A percentile compares a stretch with the other conserved stretches of the same genome.
phyloP scores from a whole-genome alignment of 2,329 filamentous ascomycete genomes.

The Xylariaceae sp. region DNA sequence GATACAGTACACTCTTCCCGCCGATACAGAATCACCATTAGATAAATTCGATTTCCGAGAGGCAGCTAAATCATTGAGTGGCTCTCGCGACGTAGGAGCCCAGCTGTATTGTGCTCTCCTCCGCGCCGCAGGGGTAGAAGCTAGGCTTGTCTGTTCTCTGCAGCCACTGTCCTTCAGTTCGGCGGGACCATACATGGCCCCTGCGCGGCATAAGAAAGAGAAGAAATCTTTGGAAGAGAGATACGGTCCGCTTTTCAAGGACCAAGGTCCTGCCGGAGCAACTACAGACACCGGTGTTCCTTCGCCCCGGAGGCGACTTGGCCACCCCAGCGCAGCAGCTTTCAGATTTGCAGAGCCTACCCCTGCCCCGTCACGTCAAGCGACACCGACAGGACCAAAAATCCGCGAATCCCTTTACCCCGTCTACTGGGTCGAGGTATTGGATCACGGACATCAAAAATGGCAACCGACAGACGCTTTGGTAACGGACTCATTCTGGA shows the following conservation, averaged over 20 bases:
- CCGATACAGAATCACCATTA: conserved; percentile 62
- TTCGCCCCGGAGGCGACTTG: conserved; percentile 46
- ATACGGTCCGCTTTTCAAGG: conserved; percentile 38
- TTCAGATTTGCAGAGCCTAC: conserved; percentile 47
- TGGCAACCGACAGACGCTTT: conserved; percentile 88
- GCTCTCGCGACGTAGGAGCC: conserved; percentile 84
- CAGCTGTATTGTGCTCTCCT: conserved; percentile 88
- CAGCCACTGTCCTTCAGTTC: conserved; percentile 72
- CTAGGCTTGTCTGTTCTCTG: conserved; percentile 83
- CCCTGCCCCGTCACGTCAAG: conserved; percentile 30
- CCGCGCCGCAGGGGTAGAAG: conserved; percentile 74
- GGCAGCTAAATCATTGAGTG: conserved; percentile 65
- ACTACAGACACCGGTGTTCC: conserved; percentile 27
- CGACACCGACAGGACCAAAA: conserved; percentile 35
- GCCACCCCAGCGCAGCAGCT: conserved; percentile 51
- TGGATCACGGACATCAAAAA: conserved; percentile 80
- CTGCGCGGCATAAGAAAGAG: conserved; percentile 33
- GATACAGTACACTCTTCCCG: conserved; percentile 51
- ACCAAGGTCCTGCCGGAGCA: conserved; percentile 31
- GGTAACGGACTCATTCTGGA: conserved; percentile 73
- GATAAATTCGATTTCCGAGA: conserved; percentile 70
- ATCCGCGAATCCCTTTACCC: conserved; percentile 73
- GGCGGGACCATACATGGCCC: conserved; percentile 46
- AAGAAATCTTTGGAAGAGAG: conserved; percentile 32
- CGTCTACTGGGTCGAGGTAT: conserved; percentile 91